Percentiles rank a stretch among this genome's conserved stretches.
phyloP scores from a whole-genome alignment of 1,284 basidiomycete species.

The Trametes versicolor region DNA sequence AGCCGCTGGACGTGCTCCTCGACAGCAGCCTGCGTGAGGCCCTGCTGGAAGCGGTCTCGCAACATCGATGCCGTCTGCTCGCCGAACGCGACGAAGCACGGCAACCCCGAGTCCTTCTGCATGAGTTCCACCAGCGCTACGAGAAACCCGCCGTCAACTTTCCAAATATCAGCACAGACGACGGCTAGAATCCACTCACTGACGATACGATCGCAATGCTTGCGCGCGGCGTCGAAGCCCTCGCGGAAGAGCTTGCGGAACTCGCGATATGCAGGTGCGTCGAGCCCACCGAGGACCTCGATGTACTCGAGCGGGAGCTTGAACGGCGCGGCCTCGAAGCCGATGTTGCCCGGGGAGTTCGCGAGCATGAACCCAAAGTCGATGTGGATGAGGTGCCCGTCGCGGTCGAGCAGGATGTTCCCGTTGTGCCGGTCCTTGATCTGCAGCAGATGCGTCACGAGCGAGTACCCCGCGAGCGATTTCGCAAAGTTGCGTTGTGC shows the following conservation, averaged over 20 bases:
- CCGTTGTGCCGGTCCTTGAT: conserved; percentile 99
- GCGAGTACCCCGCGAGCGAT: conserved; percentile 94
- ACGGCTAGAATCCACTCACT: conserved; percentile 75
- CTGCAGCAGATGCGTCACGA: conserved; percentile 95
- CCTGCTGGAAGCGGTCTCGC: conserved; percentile 94
- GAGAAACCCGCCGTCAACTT: background rate
- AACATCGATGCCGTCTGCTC: conserved; percentile 91
- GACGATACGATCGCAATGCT: conserved; percentile 97
- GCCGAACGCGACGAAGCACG: conserved; percentile 92
- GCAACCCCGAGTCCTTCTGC: conserved; percentile 95
- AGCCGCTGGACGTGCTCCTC: conserved; percentile 91
- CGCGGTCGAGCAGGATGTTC: conserved; percentile 95
- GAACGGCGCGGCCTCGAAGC: conserved; percentile 99
- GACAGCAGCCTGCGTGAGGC: conserved; percentile 87
- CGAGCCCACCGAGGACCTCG: conserved; percentile 93
- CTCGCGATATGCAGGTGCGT: conserved; percentile 82
- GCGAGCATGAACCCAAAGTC: conserved; percentile 99
- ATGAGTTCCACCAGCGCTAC: conserved; percentile 93
- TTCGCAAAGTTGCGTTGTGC: conserved; percentile 94
- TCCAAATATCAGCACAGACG: no score
- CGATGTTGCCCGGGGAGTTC: conserved; percentile 96
- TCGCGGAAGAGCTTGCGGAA: conserved; percentile 92
- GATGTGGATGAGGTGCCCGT: conserved; percentile 95
- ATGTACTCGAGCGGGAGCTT: conserved; percentile 96
- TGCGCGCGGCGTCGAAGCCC: conserved; percentile 93